Evolutionary conservation across 805 yeast species (phyloP).

Genomic region (Komagataella pseudopastoris): DNA sequence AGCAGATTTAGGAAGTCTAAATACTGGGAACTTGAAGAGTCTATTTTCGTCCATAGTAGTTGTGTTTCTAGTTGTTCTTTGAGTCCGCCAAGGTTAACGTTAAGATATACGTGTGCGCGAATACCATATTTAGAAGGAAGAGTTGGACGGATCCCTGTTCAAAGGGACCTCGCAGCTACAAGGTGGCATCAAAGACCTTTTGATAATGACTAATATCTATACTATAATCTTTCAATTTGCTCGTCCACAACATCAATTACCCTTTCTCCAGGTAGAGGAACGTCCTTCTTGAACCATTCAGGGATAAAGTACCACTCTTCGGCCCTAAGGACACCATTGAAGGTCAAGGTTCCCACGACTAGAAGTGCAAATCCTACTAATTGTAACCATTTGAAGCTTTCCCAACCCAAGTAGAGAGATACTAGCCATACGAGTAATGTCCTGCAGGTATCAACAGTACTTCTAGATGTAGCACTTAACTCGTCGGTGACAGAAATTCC

Average conservation of each 20-base stretch:
- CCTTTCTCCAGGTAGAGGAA: slow-evolving; percentile 3
- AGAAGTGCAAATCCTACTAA: slow-evolving; percentile 47
- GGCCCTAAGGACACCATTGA: slow-evolving; percentile 54
- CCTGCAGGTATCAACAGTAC: slow-evolving; percentile 69
- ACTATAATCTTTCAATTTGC: slow-evolving; percentile 23
- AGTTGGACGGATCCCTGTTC: not conserved
- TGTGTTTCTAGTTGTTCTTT: slow-evolving; percentile 1
- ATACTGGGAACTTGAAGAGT: slow-evolving; percentile 49
- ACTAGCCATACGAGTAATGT: slow-evolving; percentile 66
- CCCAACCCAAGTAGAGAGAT: slow-evolving; percentile 66
- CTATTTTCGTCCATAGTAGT: slow-evolving; percentile 28
- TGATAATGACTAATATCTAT: not conserved
- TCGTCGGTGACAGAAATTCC: slow-evolving; percentile 57
- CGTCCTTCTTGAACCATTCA: slow-evolving; percentile 22
- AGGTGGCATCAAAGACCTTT: not conserved
- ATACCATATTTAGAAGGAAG: not conserved
- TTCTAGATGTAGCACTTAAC: slow-evolving; percentile 64
- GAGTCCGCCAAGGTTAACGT: not conserved
- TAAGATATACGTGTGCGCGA: not conserved
- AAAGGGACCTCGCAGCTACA: not conserved
- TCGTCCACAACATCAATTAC: slow-evolving; percentile 24
- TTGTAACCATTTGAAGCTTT: slow-evolving; percentile 47
- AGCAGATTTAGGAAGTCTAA: slow-evolving; percentile 58
- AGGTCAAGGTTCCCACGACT: slow-evolving; percentile 61
- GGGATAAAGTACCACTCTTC: slow-evolving; percentile 37